A percentile compares a stretch with the other conserved stretches of the same genome.
Evolutionary conservation across 441 rosid species (phyloP).

Genomic region (Rhodomyrtus psidioides): DNA sequence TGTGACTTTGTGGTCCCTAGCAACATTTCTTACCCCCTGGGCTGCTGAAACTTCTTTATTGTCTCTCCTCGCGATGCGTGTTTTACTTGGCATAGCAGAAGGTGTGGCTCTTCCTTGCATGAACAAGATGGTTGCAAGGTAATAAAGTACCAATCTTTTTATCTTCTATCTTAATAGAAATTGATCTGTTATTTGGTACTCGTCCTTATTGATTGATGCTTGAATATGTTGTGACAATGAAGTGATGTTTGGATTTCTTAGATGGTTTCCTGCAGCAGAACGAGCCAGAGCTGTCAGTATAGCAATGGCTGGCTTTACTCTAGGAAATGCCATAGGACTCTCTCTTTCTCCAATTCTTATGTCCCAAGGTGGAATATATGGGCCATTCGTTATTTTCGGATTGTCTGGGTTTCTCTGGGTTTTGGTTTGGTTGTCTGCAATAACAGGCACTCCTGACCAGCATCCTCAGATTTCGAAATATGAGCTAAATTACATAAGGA

Average conservation of each 20-base stretch:
- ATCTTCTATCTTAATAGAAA: conserved; percentile 7
- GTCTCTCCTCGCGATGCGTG: conserved; percentile 67
- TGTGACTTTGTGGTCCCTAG: conserved; percentile 84
- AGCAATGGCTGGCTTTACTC: conserved; percentile 95
- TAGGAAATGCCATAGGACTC: conserved; percentile 92
- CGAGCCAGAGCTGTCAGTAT: conserved; percentile 89
- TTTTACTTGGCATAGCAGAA: conserved; percentile 79
- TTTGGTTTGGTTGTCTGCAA: conserved; percentile 87
- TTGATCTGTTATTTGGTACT: neutral
- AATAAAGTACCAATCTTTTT: conserved; percentile 6
- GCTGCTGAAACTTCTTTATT: conserved; percentile 75
- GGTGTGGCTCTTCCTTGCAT: conserved; percentile 97
- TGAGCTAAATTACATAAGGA: conserved; percentile 65
- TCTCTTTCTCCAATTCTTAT: conserved; percentile 80
- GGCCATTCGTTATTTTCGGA: conserved; percentile 90
- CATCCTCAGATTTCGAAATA: conserved; percentile 76
- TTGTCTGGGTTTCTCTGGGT: conserved; percentile 91
- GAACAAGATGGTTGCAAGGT: conserved; percentile 98
- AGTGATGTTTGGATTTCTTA: conserved; percentile 30
- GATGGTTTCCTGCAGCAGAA: conserved; percentile 96
- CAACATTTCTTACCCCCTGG: conserved; percentile 93
- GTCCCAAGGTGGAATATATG: conserved; percentile 81
- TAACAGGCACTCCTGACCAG: conserved; percentile 54
- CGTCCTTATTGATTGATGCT: neutral
- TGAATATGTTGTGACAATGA: conserved; percentile 13